A percentile compares a stretch with the other conserved stretches of the same genome.
Evolutionary conservation across 2,329 filamentous ascomycete genomes (phyloP).

Genomic region (Rhinocladiella similis): DNA sequence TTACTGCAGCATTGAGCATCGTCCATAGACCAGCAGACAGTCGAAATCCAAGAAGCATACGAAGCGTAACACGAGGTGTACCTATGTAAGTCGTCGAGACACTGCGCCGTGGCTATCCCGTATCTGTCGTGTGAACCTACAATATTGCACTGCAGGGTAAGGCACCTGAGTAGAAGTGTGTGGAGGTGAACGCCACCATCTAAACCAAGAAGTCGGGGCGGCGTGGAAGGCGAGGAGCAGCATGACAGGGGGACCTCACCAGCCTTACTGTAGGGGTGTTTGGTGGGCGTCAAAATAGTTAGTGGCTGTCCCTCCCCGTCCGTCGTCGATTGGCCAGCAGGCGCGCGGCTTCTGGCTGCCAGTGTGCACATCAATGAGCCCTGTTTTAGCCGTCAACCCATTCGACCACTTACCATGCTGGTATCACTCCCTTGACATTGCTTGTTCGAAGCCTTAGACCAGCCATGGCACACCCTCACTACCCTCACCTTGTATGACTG

Average conservation of each 20-base stretch:
- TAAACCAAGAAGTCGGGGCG: too few species aligned
- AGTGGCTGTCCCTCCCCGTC: neutral
- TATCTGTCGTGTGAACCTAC: neutral
- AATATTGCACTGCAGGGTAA: neutral
- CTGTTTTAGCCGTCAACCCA: conserved; percentile 12
- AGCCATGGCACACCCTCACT: conserved; percentile 6
- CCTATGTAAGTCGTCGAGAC: neutral
- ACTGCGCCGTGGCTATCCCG: neutral
- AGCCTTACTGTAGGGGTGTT: too few species aligned
- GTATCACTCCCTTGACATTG: conserved; percentile 12
- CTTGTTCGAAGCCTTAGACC: neutral
- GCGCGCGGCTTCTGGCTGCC: conserved; percentile 19
- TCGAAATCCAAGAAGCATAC: neutral
- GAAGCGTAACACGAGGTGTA: neutral
- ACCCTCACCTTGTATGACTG: neutral
- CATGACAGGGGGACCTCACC: too few species aligned
- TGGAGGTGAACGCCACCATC: too few species aligned
- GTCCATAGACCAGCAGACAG: neutral
- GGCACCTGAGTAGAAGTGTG: too few species aligned
- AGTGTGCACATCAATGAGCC: conserved; percentile 18
- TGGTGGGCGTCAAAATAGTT: too few species aligned
- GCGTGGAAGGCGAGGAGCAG: neutral
- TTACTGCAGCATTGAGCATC: conserved; percentile 7
- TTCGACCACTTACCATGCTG: neutral
- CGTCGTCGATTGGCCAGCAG: conserved; percentile 17